Evolutionary conservation across 2,329 filamentous ascomycete species (phyloP).

Genomic region (Nigrospora oryzae): DNA sequence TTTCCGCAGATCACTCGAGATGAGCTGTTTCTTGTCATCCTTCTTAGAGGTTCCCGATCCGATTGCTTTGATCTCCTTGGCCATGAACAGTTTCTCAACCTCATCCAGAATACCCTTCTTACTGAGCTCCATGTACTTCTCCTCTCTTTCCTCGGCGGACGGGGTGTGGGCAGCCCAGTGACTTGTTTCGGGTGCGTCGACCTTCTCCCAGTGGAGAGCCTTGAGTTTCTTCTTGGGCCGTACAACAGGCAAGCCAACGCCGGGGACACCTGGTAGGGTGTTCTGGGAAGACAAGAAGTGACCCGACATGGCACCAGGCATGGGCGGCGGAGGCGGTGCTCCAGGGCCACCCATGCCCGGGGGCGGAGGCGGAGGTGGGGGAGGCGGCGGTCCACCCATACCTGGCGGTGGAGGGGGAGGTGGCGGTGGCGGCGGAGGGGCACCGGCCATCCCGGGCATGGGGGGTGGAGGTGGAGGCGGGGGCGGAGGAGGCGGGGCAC

Average conservation of each 20-base stretch:
- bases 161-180: conserved; percentile 86
- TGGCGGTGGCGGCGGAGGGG: conserved; percentile 28
- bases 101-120: conserved; percentile 94
- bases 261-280: conserved; percentile 42
- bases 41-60: conserved; percentile 59
- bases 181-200: conserved; percentile 83
- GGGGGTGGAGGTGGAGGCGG: conserved; percentile 27
- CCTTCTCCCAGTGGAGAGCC: conserved; percentile 98
- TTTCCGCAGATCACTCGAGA: conserved; percentile 82
- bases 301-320: conserved; percentile 63
- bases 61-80: conserved; percentile 91
- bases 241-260: conserved; percentile 67
- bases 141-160: conserved; percentile 82
- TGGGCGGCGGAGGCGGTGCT: conserved; percentile 47
- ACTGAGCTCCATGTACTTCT: conserved; percentile 90
- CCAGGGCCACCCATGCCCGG: conserved; percentile 35
- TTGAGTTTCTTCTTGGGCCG: conserved; percentile 99
- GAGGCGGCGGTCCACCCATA: conserved; percentile 29
- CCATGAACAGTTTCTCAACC: conserved; percentile 94
- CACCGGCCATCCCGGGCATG: conserved; percentile 22
- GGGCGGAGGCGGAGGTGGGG: conserved; percentile 38
- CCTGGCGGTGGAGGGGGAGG: conserved; percentile 38
- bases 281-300: conserved; percentile 65
- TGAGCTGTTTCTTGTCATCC: conserved; percentile 95
- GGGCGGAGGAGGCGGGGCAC: conserved; percentile 16